A percentile compares a stretch with the other conserved stretches of the same genome.
phyloP scores from a whole-genome alignment of 768 basidiomycete genomes.

The Tulasnella sp. region DNA sequence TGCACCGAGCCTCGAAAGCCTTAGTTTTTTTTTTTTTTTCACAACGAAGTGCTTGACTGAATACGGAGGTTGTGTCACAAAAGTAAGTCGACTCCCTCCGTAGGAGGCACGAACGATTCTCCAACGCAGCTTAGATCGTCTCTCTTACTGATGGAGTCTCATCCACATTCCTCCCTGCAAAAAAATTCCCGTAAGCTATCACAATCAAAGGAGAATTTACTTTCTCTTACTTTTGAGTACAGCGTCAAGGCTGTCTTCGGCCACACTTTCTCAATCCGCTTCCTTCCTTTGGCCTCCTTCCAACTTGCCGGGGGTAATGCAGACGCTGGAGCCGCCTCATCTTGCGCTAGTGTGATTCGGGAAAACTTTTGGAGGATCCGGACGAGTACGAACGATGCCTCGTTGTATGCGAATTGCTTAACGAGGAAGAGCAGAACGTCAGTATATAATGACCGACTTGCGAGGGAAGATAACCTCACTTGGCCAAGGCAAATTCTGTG shows the following conservation, averaged over 20 bases:
- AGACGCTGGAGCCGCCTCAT: constrained; percentile 31
- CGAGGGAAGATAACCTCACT: not conserved
- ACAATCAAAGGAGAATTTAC: not conserved
- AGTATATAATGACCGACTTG: not conserved
- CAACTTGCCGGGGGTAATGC: constrained; percentile 29
- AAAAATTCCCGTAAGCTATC: not conserved
- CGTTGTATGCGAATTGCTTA: constrained; percentile 37
- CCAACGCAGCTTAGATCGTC: not conserved
- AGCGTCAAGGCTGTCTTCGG: constrained; percentile 34
- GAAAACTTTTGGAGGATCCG: constrained; percentile 32
- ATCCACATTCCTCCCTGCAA: constrained; percentile 36
- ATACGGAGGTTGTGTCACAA: too few species aligned
- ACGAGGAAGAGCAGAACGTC: not conserved
- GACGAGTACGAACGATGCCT: constrained; percentile 36
- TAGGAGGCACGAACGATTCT: not conserved
- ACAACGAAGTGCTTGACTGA: too few species aligned
- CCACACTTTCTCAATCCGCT: constrained; percentile 29
- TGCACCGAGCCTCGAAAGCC: too few species aligned
- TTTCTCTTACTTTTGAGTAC: constrained; percentile 32
- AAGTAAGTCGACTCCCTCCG: too few species aligned
- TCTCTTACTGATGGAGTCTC: not conserved
- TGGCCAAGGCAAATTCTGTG: constrained; percentile 34
- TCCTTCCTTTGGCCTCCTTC: constrained; percentile 31
- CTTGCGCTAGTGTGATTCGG: constrained; percentile 25
- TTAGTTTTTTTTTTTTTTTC: too few species aligned